A percentile compares a stretch with the other conserved stretches of the same genome.
Evolutionary conservation across 495 filamentous ascomycete genomes (phyloP).

Genomic region (Cercophora samala): DNA sequence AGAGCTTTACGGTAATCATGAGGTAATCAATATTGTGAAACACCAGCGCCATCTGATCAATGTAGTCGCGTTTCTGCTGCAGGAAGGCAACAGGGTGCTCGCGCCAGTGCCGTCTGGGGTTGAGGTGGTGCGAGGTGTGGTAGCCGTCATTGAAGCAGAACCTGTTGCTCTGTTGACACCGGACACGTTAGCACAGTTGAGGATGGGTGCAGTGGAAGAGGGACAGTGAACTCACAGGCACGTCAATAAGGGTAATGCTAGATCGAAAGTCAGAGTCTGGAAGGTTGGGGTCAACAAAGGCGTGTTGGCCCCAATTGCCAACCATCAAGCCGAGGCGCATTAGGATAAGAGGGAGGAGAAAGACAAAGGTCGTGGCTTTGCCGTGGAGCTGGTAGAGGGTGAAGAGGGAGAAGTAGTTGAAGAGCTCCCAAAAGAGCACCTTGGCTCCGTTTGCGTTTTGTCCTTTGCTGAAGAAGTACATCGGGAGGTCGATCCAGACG

Average conservation of each 20-base stretch:
- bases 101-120: conserved; percentile 71
- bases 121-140: conserved; percentile 74
- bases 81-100: conserved; percentile 67
- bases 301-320: conserved; percentile 79
- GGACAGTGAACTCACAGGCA: not conserved
- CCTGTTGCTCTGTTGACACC: conserved; percentile 66
- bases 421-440: not conserved
- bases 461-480: conserved; percentile 63
- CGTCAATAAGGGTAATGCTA: not conserved
- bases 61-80: conserved; percentile 56
- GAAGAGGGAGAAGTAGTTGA: not conserved
- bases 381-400: conserved; percentile 39
- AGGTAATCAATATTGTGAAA: conserved; percentile 74
- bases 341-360: conserved; percentile 57
- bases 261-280: conserved; percentile 60
- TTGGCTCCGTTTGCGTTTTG: conserved; percentile 46
- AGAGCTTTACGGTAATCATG: conserved; percentile 59
- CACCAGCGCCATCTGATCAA: conserved; percentile 53
- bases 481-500: conserved; percentile 69
- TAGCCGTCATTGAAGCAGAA: conserved; percentile 78
- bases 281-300: conserved; percentile 65
- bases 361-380: conserved; percentile 52
- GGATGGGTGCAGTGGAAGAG: not conserved
- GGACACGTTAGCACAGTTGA: not conserved
- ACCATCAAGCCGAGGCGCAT: conserved; percentile 69